Percentiles rank a stretch among this genome's conserved stretches.
Evolutionary conservation across 805 yeast species (phyloP).

Genomic region (Candida maltosa): DNA sequence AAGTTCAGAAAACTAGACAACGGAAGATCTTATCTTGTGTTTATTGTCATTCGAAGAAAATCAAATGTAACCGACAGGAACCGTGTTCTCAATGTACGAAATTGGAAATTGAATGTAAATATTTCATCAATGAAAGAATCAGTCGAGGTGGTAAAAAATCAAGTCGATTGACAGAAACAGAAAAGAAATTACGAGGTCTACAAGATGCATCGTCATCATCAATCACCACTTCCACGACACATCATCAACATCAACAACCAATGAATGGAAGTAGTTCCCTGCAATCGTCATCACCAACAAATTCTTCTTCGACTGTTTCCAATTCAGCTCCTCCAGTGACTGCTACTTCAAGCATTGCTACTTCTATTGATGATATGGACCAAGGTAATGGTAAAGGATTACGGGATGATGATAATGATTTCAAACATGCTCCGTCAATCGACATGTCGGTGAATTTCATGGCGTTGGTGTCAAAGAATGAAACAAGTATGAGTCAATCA

Average conservation of each 20-base stretch:
- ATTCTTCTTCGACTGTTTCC: neutral
- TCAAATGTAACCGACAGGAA: slow-evolving; percentile 62
- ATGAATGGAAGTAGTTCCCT: neutral
- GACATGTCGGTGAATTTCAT: neutral
- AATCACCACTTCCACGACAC: neutral
- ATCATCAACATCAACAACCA: neutral
- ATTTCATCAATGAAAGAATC: slow-evolving; percentile 56
- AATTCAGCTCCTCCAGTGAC: too few species aligned
- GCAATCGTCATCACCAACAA: neutral
- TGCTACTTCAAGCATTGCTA: neutral
- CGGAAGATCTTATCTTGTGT: slow-evolving; percentile 55
- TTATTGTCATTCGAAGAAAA: slow-evolving; percentile 58
- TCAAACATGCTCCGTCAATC: neutral
- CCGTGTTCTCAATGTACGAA: slow-evolving; percentile 53
- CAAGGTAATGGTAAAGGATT: too few species aligned
- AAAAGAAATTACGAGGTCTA: slow-evolving; percentile 7
- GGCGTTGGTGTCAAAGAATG: neutral
- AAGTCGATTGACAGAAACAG: slow-evolving; percentile 9
- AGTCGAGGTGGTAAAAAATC: slow-evolving; percentile 39
- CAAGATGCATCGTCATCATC: too few species aligned
- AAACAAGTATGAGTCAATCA: neutral
- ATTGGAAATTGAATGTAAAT: slow-evolving; percentile 46
- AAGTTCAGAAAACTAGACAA: slow-evolving; percentile 60
- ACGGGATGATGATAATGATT: too few species aligned
- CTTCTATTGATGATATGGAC: neutral